A percentile compares a stretch with the other conserved stretches of the same genome.
phyloP scores from a whole-genome alignment of 176 grass and related monocot genomes.

The Calamus simplicifolius region DNA sequence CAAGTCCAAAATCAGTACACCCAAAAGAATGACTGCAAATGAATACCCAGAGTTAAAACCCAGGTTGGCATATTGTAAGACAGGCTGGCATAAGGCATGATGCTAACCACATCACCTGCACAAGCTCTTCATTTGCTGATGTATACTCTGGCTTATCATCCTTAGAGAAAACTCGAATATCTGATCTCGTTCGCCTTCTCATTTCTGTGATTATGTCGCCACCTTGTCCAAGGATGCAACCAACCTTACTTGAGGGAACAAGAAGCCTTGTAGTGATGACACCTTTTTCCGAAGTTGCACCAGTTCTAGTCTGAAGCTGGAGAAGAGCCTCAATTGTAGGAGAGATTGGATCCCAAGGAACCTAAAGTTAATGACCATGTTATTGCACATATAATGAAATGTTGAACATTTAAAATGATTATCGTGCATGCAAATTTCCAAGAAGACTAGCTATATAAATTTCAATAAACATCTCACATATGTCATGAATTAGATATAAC shows the following conservation, averaged over 20 bases:
- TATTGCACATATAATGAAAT: no score
- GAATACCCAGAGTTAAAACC: background rate
- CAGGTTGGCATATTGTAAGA: no score
- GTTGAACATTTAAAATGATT: no score
- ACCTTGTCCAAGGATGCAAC: slow-evolving; percentile 90
- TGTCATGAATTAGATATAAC: slow-evolving; percentile 14
- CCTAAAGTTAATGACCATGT: slow-evolving; percentile 28
- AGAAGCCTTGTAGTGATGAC: slow-evolving; percentile 66
- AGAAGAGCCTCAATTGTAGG: slow-evolving; percentile 87
- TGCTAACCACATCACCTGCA: slow-evolving; percentile 50
- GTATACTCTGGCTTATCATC: slow-evolving; percentile 84
- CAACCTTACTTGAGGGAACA: slow-evolving; percentile 90
- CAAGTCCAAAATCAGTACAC: slow-evolving; percentile 16
- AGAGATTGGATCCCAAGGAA: slow-evolving; percentile 57
- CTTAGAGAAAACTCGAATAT: slow-evolving; percentile 88
- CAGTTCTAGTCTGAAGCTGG: slow-evolving; percentile 71
- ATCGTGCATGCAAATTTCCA: no score
- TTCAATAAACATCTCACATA: no score
- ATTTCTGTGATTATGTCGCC: slow-evolving; percentile 94
- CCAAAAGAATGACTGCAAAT: slow-evolving; percentile 1
- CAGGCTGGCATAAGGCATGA: no score
- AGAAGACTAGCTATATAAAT: no score
- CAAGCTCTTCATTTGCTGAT: slow-evolving; percentile 79
- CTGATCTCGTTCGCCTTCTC: slow-evolving; percentile 75
- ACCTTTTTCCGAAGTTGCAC: slow-evolving; percentile 51